Evolutionary conservation across 1,284 basidiomycete genomes (phyloP), one percentile per base, ranked within the genome.

Genomic region (Ganoderma lucidum): DNA sequence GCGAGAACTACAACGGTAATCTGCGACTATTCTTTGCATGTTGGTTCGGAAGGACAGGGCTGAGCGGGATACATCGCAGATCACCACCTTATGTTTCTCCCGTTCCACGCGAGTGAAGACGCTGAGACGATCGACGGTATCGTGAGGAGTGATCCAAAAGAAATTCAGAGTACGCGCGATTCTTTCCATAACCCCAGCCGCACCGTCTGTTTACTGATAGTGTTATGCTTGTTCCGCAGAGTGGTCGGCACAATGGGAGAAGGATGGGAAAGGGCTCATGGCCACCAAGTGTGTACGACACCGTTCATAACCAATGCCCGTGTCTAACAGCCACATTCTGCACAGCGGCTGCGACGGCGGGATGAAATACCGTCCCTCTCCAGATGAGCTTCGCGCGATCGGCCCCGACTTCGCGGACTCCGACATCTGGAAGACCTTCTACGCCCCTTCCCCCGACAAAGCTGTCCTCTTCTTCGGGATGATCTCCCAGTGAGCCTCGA

Each of bases 1-100:
- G 90, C 10, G 85, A 88, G 71, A 82, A 85, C 55, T 87, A 86
- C 65, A 82, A 84, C 74, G 88, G 88, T 85, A 37, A 23, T 17
- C 6, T 39, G 44, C n/a, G 51, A 23, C 23, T 23, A 23, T 23
- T 23, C 23, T 23, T 23, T 23, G 23, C 23, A 23, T 23, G 35
- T 8, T 48, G 6, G 8, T 48, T 48, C 35, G 6, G n/a, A 23
- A 14, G 10, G 4, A n/a, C 0, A 5, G 23, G 17, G 17, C 15
- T 41, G 19, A 41, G 37, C 58, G 17, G 32, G 8, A n/a, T 5
- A 17, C 14, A 17, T 14, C 23, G 15, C 59, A 87, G 87, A 88
- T 70, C 87, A 88, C 68, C 80, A 81, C 44, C 67, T 81, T 2
- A 45, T 76, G 19, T 78, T 80, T 66, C 28, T 76, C 8, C 77